These are phyloP conservation scores for Pigoraptor vietnamica DNA, from an alignment of 78 protist genomes.

Conservation along the genomic window DNA sequence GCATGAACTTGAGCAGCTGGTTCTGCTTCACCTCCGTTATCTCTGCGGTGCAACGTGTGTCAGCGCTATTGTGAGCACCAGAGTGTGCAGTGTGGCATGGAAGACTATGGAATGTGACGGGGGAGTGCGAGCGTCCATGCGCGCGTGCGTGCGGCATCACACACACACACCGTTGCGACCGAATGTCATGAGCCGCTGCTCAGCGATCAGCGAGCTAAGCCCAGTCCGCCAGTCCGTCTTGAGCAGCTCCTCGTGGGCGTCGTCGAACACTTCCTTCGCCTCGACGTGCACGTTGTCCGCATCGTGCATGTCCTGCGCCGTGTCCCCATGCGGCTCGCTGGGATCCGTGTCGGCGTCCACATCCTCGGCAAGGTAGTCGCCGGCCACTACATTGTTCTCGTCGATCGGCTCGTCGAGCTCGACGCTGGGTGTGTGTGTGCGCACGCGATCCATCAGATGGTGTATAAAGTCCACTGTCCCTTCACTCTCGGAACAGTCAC, in stretches of 20 bases:
- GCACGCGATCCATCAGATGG: too few relatives aligned
- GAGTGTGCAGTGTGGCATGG: not conserved
- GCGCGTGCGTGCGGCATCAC: not conserved
- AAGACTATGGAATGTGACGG: too few relatives aligned
- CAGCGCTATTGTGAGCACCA: not conserved
- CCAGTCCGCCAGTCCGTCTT: not conserved
- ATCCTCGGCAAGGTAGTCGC: not conserved
- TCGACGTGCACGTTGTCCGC: not conserved
- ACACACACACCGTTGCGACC: not conserved
- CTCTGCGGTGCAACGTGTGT: not conserved
- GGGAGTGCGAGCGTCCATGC: not conserved
- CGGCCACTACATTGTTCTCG: not conserved
- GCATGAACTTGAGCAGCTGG: not conserved
- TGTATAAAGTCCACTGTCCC: too few relatives aligned
- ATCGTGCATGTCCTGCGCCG: not conserved
- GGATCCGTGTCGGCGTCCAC: not conserved
- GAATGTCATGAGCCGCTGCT: not conserved
- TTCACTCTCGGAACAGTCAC: too few relatives aligned
- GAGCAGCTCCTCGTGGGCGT: not conserved
- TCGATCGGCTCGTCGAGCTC: not conserved
- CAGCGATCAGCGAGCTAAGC: not conserved
- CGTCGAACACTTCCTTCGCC: not conserved
- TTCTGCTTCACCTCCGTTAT: not conserved
- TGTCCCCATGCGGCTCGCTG: not conserved
- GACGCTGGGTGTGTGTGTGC: too few relatives aligned